phyloP scores from a whole-genome alignment of 1,284 basidiomycete genomes.

The Ganoderma lingzhi region DNA sequence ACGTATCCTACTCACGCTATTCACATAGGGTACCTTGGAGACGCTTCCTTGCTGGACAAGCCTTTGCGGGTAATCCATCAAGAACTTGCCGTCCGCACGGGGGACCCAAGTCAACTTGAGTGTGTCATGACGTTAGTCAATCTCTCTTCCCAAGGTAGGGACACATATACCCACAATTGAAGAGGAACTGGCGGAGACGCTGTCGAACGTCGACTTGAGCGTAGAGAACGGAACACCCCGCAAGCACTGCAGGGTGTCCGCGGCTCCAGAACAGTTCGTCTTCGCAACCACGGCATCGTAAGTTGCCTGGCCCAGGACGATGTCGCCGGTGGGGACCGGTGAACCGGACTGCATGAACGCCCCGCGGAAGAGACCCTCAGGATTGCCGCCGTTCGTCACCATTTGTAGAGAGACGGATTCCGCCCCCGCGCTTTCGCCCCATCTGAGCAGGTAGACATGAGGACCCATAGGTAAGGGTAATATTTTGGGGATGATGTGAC shows the following conservation, averaged over 20 bases:
- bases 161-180: constrained; percentile 8
- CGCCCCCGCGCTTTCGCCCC: constrained; percentile 51
- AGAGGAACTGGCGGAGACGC: background rate
- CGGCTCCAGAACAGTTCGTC: constrained; percentile 40
- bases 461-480: background rate
- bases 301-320: constrained; percentile 40
- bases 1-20: constrained; percentile 26
- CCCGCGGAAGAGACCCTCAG: constrained; percentile 44
- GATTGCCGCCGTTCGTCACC: constrained; percentile 42
- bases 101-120: constrained; percentile 39
- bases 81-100: constrained; percentile 41
- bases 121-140: constrained; percentile 2
- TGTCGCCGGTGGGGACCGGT: constrained; percentile 42
- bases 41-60: constrained; percentile 36
- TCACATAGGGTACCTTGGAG: constrained; percentile 40
- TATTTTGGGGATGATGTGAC: background rate
- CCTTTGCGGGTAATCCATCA: constrained; percentile 35
- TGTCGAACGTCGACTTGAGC: constrained; percentile 40
- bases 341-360: constrained; percentile 47
- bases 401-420: constrained; percentile 44
- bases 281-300: constrained; percentile 43
- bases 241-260: constrained; percentile 51
- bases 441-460: constrained; percentile 31
- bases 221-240: constrained; percentile 40
- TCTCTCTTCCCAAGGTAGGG: background rate